Conservation (phyloP, 768 basidiomycete species). For the Clavaria fumosa region DNA sequence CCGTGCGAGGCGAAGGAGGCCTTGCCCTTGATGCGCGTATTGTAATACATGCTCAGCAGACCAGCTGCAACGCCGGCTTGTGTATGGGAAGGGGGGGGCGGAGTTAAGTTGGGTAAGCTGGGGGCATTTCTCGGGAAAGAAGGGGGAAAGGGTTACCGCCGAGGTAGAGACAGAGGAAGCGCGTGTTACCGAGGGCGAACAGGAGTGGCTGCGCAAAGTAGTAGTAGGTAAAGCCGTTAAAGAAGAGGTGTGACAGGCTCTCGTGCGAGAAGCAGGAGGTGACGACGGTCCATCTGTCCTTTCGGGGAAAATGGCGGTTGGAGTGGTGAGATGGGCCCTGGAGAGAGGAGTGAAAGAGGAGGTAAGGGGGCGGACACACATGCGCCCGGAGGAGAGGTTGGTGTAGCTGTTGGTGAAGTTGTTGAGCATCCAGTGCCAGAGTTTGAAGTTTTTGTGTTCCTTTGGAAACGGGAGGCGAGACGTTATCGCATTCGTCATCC, state of each 20-base stretch:
- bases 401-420: neutral
- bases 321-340: conserved; percentile 5
- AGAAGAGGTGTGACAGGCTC: conserved; percentile 42
- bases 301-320: neutral
- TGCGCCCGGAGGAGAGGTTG: neutral
- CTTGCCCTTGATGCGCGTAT: conserved; percentile 21
- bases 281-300: conserved; percentile 66
- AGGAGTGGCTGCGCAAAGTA: conserved; percentile 61
- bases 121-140: neutral
- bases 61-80: conserved; percentile 49
- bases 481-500: no score
- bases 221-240: conserved; percentile 66
- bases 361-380: neutral
- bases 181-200: conserved; percentile 42
- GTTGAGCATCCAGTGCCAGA: neutral
- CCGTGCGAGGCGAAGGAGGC: conserved; percentile 28
- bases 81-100: conserved; percentile 14
- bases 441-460: no score
- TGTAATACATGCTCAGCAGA: conserved; percentile 34
- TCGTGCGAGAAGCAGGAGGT: conserved; percentile 62
- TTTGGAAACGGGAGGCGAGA: no score
- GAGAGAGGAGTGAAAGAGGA: conserved; percentile 1
- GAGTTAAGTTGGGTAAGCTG: conserved; percentile 3
- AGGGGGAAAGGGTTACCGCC: conserved; percentile 31
- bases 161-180: conserved; percentile 61